Conservation (phyloP, 768 basidiomycete species). For the Favolaschia claudopus region DNA sequence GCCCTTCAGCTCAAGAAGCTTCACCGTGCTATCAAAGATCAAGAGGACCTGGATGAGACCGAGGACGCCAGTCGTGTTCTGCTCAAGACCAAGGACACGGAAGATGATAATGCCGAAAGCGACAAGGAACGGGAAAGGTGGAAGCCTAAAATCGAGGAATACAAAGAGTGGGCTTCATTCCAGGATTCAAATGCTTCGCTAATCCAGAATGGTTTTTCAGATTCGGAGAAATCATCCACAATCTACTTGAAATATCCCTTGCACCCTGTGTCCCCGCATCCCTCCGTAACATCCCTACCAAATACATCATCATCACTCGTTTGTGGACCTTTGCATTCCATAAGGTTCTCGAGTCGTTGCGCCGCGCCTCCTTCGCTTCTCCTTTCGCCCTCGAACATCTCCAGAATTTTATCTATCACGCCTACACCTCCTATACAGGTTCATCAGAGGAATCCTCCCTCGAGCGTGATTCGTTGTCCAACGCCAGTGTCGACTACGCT, state of each 20-base stretch:
- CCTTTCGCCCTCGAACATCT: too few species aligned
- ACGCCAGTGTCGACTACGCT: too few species aligned
- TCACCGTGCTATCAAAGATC: conserved; percentile 87
- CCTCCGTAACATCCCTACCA: too few species aligned
- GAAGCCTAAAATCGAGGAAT: conserved; percentile 71
- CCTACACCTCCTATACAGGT: too few species aligned
- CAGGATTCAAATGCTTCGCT: conserved; percentile 6
- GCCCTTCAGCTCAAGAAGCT: conserved; percentile 78
- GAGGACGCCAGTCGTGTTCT: conserved; percentile 47
- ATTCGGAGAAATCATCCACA: conserved; percentile 88
- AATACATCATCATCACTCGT: too few species aligned
- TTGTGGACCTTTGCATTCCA: too few species aligned
- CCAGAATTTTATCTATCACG: too few species aligned
- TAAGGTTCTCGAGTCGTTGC: too few species aligned
- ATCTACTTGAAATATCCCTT: conserved; percentile 82
- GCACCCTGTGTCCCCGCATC: conserved; percentile 89
- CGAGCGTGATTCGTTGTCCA: too few species aligned
- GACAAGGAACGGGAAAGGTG: conserved; percentile 84
- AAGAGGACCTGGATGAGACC: conserved; percentile 66
- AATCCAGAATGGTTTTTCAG: conserved; percentile 49
- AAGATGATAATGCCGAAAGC: conserved; percentile 69
- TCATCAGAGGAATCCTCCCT: too few species aligned
- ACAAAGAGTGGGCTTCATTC: conserved; percentile 75
- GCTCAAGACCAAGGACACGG: conserved; percentile 49
- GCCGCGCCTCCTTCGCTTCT: too few species aligned